Evolutionary conservation across 1,139 yeast species (phyloP).

Genomic region (Suhomyces yuchorum): DNA sequence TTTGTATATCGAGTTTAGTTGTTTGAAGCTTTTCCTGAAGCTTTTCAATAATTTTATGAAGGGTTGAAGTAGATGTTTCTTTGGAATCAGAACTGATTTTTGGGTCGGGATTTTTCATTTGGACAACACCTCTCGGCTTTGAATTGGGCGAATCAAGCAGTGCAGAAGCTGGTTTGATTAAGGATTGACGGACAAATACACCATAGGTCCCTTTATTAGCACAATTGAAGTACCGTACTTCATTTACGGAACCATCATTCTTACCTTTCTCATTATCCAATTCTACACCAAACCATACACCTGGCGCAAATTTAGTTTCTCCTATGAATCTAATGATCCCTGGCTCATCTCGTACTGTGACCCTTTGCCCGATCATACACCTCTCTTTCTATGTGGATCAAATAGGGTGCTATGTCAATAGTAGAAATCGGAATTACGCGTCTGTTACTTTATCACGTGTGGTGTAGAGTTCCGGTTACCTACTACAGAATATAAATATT

Average conservation of each 20-base stretch:
- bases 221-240: slow-evolving; percentile 62
- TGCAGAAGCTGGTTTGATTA: slow-evolving; percentile 12
- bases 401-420: not conserved
- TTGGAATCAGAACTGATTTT: not conserved
- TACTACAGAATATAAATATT: too few relatives aligned
- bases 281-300: slow-evolving; percentile 81
- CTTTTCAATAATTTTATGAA: slow-evolving; percentile 41
- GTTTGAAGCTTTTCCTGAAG: slow-evolving; percentile 44
- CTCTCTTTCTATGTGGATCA: not conserved
- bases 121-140: not conserved
- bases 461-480: slow-evolving; percentile 1
- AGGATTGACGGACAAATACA: slow-evolving; percentile 53
- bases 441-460: not conserved
- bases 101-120: not conserved
- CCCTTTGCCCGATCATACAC: slow-evolving; percentile 36
- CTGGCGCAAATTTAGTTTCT: slow-evolving; percentile 58
- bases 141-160: not conserved
- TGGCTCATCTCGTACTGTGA: slow-evolving; percentile 39
- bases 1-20: slow-evolving; percentile 32
- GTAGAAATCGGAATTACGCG: slow-evolving; percentile 4
- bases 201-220: slow-evolving; percentile 51
- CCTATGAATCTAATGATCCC: slow-evolving; percentile 58
- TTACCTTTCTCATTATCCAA: slow-evolving; percentile 66
- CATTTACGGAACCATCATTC: slow-evolving; percentile 77
- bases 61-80: slow-evolving; percentile 8